Conservation (phyloP, 805 yeast genomes). For the Candida methanosorbosa region DNA sequence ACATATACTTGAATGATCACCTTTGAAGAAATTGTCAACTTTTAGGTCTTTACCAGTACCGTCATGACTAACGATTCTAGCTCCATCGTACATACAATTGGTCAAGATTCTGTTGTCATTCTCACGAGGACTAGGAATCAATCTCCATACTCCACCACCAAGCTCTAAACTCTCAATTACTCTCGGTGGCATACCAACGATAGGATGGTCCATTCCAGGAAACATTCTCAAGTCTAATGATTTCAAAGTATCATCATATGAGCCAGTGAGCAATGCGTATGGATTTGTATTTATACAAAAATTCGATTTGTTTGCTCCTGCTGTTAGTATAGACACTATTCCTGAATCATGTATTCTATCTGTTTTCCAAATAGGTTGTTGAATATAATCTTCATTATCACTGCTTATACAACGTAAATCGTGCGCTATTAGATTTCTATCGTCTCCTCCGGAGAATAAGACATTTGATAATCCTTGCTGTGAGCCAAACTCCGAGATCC, state of each 20-base stretch:
- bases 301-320: conserved; percentile 23
- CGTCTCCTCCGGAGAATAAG: conserved; percentile 88
- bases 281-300: conserved; percentile 34
- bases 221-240: conserved; percentile 58
- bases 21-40: conserved; percentile 40
- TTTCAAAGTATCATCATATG: conserved; percentile 78
- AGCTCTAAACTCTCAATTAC: conserved; percentile 38
- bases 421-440: conserved; percentile 63
- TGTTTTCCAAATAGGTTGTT: conserved; percentile 25
- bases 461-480: conserved; percentile 43
- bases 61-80: conserved; percentile 47
- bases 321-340: conserved; percentile 68
- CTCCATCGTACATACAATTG: conserved; percentile 97
- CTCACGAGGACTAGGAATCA: conserved; percentile 48
- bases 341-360: conserved; percentile 81
- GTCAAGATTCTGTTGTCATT: conserved; percentile 46
- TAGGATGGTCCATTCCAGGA: conserved; percentile 29
- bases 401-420: conserved; percentile 47
- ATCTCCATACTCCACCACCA: conserved; percentile 95
- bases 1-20: conserved; percentile 84
- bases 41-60: conserved; percentile 15
- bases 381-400: conserved; percentile 18
- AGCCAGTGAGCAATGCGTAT: conserved; percentile 70
- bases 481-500: conserved; percentile 75
- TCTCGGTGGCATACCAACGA: conserved; percentile 45